A percentile compares a stretch with the other conserved stretches of the same genome.
phyloP scores from a whole-genome alignment of 2,329 filamentous ascomycete species.

The Xylaria sp. region DNA sequence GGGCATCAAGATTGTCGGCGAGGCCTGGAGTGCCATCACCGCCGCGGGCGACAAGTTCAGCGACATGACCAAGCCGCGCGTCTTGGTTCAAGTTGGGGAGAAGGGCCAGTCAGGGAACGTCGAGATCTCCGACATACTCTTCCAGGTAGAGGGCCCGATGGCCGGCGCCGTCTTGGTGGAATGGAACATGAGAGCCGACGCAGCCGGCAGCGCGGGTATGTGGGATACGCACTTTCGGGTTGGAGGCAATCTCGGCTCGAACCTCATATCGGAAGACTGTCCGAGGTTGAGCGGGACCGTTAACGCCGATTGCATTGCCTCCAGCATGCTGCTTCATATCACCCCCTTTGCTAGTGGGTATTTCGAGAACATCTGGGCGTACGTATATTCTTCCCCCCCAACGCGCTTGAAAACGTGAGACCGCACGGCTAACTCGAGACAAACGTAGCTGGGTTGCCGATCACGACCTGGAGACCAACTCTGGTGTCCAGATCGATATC shows the following conservation, averaged over 20 bases:
- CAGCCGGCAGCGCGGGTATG: slow-evolving; percentile 59
- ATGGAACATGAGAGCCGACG: slow-evolving; percentile 73
- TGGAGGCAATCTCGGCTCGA: slow-evolving; percentile 75
- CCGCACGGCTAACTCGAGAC: too few species aligned
- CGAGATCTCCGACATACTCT: slow-evolving; percentile 76
- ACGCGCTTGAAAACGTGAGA: too few species aligned
- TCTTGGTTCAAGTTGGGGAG: slow-evolving; percentile 65
- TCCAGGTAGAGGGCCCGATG: slow-evolving; percentile 73
- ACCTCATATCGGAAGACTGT: slow-evolving; percentile 66
- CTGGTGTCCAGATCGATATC: slow-evolving; percentile 5
- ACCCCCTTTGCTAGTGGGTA: slow-evolving; percentile 59
- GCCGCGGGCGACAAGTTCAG: slow-evolving; percentile 41
- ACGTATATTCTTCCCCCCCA: slow-evolving; percentile 43
- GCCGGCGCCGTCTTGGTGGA: slow-evolving; percentile 77
- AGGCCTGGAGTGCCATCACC: slow-evolving; percentile 50
- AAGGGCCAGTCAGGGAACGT: slow-evolving; percentile 70
- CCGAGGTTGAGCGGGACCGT: neutral
- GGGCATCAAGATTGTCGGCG: slow-evolving; percentile 51
- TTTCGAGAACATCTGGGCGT: slow-evolving; percentile 69
- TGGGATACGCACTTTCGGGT: slow-evolving; percentile 83
- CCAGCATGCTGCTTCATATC: slow-evolving; percentile 63
- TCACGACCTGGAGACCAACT: neutral
- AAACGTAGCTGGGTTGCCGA: too few species aligned
- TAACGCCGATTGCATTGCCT: slow-evolving; percentile 63
- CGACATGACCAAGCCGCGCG: slow-evolving; percentile 29